Percentiles rank a stretch among this genome's conserved stretches.
These are phyloP conservation scores for Diaporthe vexans DNA, from an alignment of 2,329 filamentous ascomycete genomes.

Conservation along the genomic window DNA sequence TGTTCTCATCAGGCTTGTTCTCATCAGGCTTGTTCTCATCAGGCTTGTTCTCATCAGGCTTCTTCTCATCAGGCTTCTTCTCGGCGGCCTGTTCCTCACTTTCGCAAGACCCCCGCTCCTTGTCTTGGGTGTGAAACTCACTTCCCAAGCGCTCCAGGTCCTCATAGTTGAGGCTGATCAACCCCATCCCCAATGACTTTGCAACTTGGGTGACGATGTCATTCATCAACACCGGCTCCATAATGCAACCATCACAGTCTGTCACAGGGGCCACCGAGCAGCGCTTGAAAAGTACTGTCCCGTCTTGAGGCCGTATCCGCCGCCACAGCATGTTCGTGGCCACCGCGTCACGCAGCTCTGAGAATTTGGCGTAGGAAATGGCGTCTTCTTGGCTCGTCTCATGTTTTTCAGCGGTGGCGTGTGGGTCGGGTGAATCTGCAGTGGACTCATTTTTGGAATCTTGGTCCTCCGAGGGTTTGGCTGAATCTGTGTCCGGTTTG, in stretches of 20 bases:
- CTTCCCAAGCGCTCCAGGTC: not conserved
- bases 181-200: not conserved
- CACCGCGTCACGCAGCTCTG: not conserved
- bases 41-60: not conserved
- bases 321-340: not conserved
- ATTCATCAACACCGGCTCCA: not conserved
- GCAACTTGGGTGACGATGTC: not conserved
- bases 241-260: not conserved
- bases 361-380: constrained; percentile 10
- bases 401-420: not conserved
- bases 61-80: not conserved
- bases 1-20: not conserved
- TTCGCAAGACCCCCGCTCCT: not conserved
- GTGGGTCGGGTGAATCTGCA: not conserved
- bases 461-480: not conserved
- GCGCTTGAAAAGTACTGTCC: not conserved
- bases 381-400: not conserved
- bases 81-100: not conserved
- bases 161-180: not conserved
- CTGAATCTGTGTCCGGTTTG: too few relatives aligned
- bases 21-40: not conserved
- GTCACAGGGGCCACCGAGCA: not conserved
- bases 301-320: not conserved
- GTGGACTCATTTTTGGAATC: not conserved
- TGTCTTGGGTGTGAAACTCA: constrained; percentile 5